Evolutionary conservation across 768 basidiomycete species (phyloP), one percentile per base, ranked within the genome.

Genomic region (Phlegmacium glaucopus): DNA sequence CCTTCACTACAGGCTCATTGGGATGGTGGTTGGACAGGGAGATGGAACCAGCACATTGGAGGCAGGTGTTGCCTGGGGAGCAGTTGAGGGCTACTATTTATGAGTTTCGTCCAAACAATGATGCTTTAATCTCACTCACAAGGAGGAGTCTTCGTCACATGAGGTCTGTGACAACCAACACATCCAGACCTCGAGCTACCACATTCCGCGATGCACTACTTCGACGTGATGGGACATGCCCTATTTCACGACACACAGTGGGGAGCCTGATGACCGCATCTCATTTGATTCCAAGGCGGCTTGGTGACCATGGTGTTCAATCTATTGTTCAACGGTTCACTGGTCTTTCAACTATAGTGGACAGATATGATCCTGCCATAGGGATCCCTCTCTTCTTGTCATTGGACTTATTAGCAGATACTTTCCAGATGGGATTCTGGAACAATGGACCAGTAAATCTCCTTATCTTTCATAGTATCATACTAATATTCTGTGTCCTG

Each of bases 11-110:
- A n/a, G 46, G 44, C 26, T 42, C 53, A 29, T 27, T 48, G 11
- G 52, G 48, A 48, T 54, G 30, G 41, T 56, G 55, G 55, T 51
- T 54, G 42, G 42, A 45, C 25, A 57, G 42, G 48, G 48, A 54
- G 42, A 53, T 51, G 49, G 45, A 54, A 26, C 43, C 43, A 18
- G 0, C 43, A 32, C 30, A 15, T 8, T 57, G 55, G 52, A 54
- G 35, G 46, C n/a, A 15, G 29, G 49, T 54, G 36, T 5, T 30
- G 44, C 30, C 40, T 15, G 50, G 55, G 15, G 49, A 57, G 28
- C 45, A 50, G 46, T 46, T 57, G 47, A 39, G 40, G 35, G 46
- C 45, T 12, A 57, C 55, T 13, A 57, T 54, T 6, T 57, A 57
- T 29, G 52, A 54, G 47, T 57, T 54, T 54, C 40, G 45, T 15